Base-by-base conservation (phyloP, 805 yeast genomes). In the Yueomyces sinensis region DNA sequence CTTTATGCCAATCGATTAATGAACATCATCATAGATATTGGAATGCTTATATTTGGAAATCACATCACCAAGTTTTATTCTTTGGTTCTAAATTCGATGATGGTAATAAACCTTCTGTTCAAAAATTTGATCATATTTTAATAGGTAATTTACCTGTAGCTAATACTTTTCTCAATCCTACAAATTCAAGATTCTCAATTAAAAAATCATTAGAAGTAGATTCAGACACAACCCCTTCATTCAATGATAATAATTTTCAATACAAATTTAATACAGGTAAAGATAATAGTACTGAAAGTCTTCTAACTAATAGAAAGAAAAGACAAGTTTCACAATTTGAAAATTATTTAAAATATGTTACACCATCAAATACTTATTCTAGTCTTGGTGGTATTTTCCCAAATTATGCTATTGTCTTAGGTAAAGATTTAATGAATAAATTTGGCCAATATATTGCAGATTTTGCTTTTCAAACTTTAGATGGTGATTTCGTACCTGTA, bases 391-490 rank as follows among this genome's bases (percentile, higher is more conserved):
- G 86, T 1, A 79, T 77, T 0, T 76, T 81, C 44, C 83, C 87
- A 3, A 75, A 83, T 1, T 73, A 78, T 36, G 86, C 91, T 0
- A 76, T 81, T 39, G 80, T 87, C 0, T 57, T 82, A 30, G 91
- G 91, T 3, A 68, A 82, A 45, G 77, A 72, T 49, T 82, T 84
- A 0, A 68, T 78, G 47, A 83, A 76, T 45, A 61, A 82, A 32
- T 76, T 65, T 50, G 79, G 81, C 0, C 66, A 66, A 22, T 61
- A 74, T 6, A 56, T 80, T 5, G 67, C 84, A 0, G 91, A 82
- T 55, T 74, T 82, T 49, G 86, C 80, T 48, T 61, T 82, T 32
- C 66, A 80, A 9, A 68, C 82, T 1, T 63, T 71, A n/a, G 82
- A 74, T 45, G 89, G 87, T 6, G 76, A 72, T 31, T 57, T 74